A percentile compares a stretch with the other conserved stretches of the same genome.
Conservation (phyloP, 73 alveolate genomes). For the Stentor roeselii region DNA sequence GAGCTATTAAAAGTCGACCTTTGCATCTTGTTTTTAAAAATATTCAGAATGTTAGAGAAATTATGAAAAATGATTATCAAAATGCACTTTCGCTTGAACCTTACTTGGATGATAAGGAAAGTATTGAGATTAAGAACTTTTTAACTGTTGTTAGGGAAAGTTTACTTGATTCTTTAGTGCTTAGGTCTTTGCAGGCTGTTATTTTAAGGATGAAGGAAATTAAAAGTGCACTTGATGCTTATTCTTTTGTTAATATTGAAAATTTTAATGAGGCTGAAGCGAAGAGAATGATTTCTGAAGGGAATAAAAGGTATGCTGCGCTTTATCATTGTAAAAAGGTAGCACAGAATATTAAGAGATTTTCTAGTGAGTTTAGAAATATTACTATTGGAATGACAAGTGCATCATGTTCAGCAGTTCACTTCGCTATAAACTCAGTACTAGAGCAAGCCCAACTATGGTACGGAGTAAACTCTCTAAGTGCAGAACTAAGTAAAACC, state of each 20-base stretch:
- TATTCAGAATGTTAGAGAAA: too few relatives aligned
- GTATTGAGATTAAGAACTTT: not conserved
- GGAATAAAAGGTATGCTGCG: not conserved
- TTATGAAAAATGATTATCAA: too few relatives aligned
- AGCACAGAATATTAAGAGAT: not conserved
- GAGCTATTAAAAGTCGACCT: too few relatives aligned
- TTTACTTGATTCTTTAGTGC: not conserved
- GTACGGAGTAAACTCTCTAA: not conserved
- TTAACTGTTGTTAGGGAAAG: not conserved
- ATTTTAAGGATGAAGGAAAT: not conserved
- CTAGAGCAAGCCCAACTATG: not conserved
- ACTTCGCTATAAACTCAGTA: not conserved
- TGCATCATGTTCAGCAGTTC: not conserved
- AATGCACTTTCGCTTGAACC: too few relatives aligned
- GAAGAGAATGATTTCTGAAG: not conserved
- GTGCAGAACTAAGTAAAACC: not conserved
- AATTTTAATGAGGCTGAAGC: not conserved
- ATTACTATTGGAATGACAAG: not conserved
- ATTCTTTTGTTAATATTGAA: not conserved
- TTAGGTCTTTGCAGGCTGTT: not conserved
- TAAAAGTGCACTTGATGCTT: not conserved
- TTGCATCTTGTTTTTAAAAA: too few relatives aligned
- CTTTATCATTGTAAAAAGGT: conserved; percentile 20
- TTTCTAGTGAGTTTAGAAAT: not conserved
- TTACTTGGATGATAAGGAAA: not conserved